Evolutionary conservation across 805 yeast genomes (phyloP).

Genomic region (Debaryomyces tyrocola): DNA sequence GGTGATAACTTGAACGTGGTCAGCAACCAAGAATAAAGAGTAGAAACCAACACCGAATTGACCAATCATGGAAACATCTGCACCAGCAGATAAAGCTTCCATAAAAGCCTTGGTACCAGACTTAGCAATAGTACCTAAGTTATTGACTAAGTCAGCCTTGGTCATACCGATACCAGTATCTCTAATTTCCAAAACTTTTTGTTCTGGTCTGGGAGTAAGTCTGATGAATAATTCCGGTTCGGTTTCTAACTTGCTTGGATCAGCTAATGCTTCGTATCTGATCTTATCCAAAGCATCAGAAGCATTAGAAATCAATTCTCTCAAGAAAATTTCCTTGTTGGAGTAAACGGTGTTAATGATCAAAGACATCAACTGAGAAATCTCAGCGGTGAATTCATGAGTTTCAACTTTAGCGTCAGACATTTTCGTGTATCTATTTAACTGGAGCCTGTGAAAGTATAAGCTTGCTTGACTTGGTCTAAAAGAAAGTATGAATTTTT

Average conservation of each 20-base stretch:
- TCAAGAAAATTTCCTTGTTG: slow-evolving; percentile 97
- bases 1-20: slow-evolving; percentile 96
- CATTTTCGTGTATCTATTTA: slow-evolving; percentile 33
- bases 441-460: neutral
- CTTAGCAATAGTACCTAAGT: slow-evolving; percentile 99
- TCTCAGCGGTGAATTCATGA: slow-evolving; percentile 99
- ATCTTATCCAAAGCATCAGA: slow-evolving; percentile 99
- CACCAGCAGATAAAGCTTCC: slow-evolving; percentile 99
- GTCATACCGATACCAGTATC: slow-evolving; percentile 99
- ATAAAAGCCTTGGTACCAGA: slow-evolving; percentile 99
- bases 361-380: slow-evolving; percentile 99
- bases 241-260: slow-evolving; percentile 86
- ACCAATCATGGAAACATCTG: slow-evolving; percentile 99
- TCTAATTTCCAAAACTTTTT: slow-evolving; percentile 92
- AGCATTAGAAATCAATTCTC: slow-evolving; percentile 98
- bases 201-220: slow-evolving; percentile 94
- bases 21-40: slow-evolving; percentile 98
- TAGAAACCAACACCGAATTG: slow-evolving; percentile 99
- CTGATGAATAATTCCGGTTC: slow-evolving; percentile 97
- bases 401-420: slow-evolving; percentile 65
- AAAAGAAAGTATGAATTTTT: neutral
- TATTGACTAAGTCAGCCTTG: slow-evolving; percentile 97
- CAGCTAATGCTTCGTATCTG: slow-evolving; percentile 93
- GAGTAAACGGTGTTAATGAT: slow-evolving; percentile 99
- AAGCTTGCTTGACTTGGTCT: neutral